Evolutionary conservation across 1,139 yeast species (phyloP), one percentile per base, ranked within the genome.

Genomic region (Kodamaea sp.): DNA sequence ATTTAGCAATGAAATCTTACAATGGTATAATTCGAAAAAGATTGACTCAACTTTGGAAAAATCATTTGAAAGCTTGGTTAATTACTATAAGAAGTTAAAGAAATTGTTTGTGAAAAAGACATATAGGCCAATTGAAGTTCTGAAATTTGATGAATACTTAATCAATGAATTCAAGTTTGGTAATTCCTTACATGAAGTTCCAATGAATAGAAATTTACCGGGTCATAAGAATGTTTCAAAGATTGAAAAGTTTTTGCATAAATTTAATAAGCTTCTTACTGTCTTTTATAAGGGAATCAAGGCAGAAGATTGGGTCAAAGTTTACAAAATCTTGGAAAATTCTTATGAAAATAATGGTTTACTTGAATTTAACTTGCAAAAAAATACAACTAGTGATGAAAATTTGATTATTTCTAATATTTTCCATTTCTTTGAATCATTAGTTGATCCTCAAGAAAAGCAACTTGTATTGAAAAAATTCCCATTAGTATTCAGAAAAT

Each of bases 291-390:
- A 67, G 26, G 75, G 81, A 20, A 76, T 86, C 23, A 72, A 79
- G 27, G 60, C 81, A 11, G 79, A 76, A 44, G 96, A 90, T 54
- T 92, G 97, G 97, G 70, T 88, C 45, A 75, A 75, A 41, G 75
- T 82, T 6, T 85, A 78, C 56, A 94, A 88, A 54, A 65, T 82
- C 2, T 62, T 92, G 39, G 97, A 90, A 56, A 66, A 77, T 31
- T 82, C 85, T 43, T 78, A 57, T 46, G 73, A 67, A 36, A 60
- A 58, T 35, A 65, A 78, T 15, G 75, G 83, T 3, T 66, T 88
- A 41, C 81, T 84, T 57, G 75, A 75, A 36, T 84, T 80, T 57
- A 68, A 71, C 29, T 56, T 70, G 31, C 78, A 79, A 43, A 63
- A 57, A 29, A 46, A 49, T 31, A 53, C 62, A 4, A 65, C 65